Evolutionary conservation across 176 grass and related monocot species (phyloP), one percentile per base, ranked within the genome.

Genomic region (Musa schizocarpa): DNA sequence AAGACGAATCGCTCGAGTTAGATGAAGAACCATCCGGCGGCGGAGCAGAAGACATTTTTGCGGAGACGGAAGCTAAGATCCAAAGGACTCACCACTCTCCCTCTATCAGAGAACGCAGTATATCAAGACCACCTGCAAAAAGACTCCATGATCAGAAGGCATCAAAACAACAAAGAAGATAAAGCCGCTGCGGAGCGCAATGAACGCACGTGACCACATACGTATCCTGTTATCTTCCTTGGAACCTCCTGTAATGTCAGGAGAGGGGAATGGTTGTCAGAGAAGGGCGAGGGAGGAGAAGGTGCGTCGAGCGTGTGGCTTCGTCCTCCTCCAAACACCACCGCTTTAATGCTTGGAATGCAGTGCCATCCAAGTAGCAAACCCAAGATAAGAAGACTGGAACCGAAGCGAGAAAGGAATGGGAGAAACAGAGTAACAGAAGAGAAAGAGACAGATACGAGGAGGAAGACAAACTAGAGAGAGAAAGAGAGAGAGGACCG

Each of bases 251-350:
- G 16, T 69, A 23, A 57, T 9, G 50, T 3, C 13, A 43, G 23
- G 77, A 69, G 16, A 23, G 22, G 23, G 2, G 48, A 54, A 70
- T 70, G 16, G 43, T 50, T 16, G 24, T n/a, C 52, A 21, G 77
- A 78, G 77, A 78, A 68, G 77, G 77, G 50, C 29, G 11, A 50
- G 56, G 16, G 54, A 73, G 51, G 71, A 61, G 26, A 76, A 59
- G 55, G 13, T n/a, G 27, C 54, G 49, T 9, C 29, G 22, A 53
- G 62, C 21, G 9, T 52, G 17, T 26, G 11, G 10, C 48, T 77
- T 51, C 23, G 64, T 68, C 64, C 64, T 78, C 54, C 51, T 78
- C 64, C 25, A 21, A 13, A 78, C 63, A 78, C 65, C 63, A 0
- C 34, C 61, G 25, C 76, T 56, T 21, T 64, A 68, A n/a, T 49